Base-by-base conservation (phyloP, 2,329 filamentous ascomycete species). In the Aspergillus novofumigatus region DNA sequence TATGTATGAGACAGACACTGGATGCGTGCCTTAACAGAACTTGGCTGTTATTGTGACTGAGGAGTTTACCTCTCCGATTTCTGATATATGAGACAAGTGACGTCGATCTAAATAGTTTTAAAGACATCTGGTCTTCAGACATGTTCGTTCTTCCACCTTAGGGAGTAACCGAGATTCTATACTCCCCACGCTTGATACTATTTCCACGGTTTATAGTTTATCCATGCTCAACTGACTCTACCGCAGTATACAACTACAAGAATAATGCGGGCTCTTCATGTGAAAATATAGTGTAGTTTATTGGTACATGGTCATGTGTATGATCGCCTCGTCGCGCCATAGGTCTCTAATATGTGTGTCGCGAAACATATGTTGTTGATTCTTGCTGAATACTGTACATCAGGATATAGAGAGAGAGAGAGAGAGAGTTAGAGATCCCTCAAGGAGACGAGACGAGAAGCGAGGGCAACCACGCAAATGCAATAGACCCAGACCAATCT, bases 191-290 rank as follows among this genome's bases (percentile, higher is more conserved):
- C 32, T 17, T 38, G 32, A 17, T 17, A 38, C 4, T 17, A 38
- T 7, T 38, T 38, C 14, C 35, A 61, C 56, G 62, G 62, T 54
- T 59, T 52, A 62, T 59, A 32, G 47, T 59, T 64, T 64, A 63
- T 49, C 61, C 59, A 59, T 47, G 52, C 51, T 55, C 25, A 23
- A 23, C 23, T 23, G 23, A 23, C 23, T 23, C 23, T 23, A 23
- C 23, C 10, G 29, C 11, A 11, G 10, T 32, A 32, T 32, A 32
- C 10, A 32, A 35, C 11, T 35, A 5, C 32, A 35, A 35, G 14
- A 35, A 4, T 17, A 4, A 10, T 29, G 28, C 28, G 9, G 28
- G 10, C 9, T 17, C 32, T 35, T 17, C 5, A 35, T 35, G 11
- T 17, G 14, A 17, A 35, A 17, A 17, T 35, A 17, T 5, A 35